Evolutionary conservation across 768 basidiomycete genomes (phyloP).

Genomic region (Sistotremastrum niveocremeum): DNA sequence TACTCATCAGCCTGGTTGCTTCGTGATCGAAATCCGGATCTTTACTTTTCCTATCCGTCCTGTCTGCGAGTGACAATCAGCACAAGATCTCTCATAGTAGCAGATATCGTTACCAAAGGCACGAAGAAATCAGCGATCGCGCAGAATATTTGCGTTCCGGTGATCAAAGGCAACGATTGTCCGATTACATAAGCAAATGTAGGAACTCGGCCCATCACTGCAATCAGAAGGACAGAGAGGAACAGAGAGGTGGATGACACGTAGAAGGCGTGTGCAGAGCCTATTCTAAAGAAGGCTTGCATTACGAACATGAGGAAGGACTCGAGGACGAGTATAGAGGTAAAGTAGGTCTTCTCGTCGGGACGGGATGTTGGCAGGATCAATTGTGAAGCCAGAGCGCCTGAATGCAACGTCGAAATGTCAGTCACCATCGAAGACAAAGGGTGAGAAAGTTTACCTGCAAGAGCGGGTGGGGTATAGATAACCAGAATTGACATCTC

Average conservation of each 20-base stretch:
- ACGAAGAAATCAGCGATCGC: conserved; percentile 79
- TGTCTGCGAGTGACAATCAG: conserved; percentile 30
- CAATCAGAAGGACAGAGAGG: conserved; percentile 40
- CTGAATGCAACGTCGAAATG: too few relatives aligned
- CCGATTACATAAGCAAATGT: conserved; percentile 53
- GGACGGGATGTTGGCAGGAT: conserved; percentile 36
- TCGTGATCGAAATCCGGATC: not conserved
- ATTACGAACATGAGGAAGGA: conserved; percentile 37
- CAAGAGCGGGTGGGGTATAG: conserved; percentile 61
- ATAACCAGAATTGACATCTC: conserved; percentile 52
- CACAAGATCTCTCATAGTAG: not conserved
- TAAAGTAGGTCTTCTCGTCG: conserved; percentile 52
- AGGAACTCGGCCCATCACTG: conserved; percentile 12
- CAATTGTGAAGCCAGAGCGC: not conserved
- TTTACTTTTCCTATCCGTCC: conserved; percentile 57
- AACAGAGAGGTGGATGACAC: conserved; percentile 41
- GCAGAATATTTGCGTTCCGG: conserved; percentile 42
- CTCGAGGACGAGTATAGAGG: conserved; percentile 48
- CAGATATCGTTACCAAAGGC: conserved; percentile 42
- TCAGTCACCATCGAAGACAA: not conserved
- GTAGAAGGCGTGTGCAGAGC: conserved; percentile 34
- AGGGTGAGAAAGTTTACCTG: conserved; percentile 34
- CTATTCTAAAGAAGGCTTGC: conserved; percentile 49
- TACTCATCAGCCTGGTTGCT: not conserved
- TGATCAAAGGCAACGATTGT: conserved; percentile 38